These are phyloP conservation scores for Pseudogymnoascus sp. DNA, from an alignment of 2,329 filamentous ascomycete genomes.

Conservation along the genomic window DNA sequence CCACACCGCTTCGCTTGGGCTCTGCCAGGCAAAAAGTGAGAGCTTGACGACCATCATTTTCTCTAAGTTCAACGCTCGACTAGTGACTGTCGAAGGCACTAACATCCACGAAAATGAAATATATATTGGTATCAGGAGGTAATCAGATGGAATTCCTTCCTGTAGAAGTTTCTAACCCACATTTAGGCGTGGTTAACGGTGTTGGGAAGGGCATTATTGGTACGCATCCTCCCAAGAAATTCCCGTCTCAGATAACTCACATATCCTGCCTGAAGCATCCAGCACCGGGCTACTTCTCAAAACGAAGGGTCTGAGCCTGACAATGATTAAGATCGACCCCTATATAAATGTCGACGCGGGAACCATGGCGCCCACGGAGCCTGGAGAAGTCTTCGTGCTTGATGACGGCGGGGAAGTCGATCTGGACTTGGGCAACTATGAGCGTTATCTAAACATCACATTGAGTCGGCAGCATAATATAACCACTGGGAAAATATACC, in stretches of 20 bases:
- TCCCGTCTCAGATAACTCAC: neutral
- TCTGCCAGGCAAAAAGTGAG: neutral
- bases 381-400: slow-evolving; percentile 85
- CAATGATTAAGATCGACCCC: slow-evolving; percentile 62
- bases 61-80: neutral
- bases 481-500: slow-evolving; percentile 94
- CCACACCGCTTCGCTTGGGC: neutral
- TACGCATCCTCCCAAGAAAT: slow-evolving; percentile 29
- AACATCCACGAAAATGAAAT: slow-evolving; percentile 56
- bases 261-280: slow-evolving; percentile 44
- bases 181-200: slow-evolving; percentile 42
- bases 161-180: neutral
- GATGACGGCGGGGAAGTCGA: slow-evolving; percentile 74
- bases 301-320: slow-evolving; percentile 67
- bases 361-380: slow-evolving; percentile 61
- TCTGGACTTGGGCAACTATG: slow-evolving; percentile 68
- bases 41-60: neutral
- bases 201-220: slow-evolving; percentile 60
- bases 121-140: slow-evolving; percentile 74
- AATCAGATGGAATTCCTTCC: neutral
- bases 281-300: slow-evolving; percentile 69
- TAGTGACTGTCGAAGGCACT: neutral
- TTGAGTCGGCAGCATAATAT: slow-evolving; percentile 87
- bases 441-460: slow-evolving; percentile 73
- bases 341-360: slow-evolving; percentile 71